Evolutionary conservation across 176 grass and related monocot species (phyloP).

Genomic region (Carex littledalei): DNA sequence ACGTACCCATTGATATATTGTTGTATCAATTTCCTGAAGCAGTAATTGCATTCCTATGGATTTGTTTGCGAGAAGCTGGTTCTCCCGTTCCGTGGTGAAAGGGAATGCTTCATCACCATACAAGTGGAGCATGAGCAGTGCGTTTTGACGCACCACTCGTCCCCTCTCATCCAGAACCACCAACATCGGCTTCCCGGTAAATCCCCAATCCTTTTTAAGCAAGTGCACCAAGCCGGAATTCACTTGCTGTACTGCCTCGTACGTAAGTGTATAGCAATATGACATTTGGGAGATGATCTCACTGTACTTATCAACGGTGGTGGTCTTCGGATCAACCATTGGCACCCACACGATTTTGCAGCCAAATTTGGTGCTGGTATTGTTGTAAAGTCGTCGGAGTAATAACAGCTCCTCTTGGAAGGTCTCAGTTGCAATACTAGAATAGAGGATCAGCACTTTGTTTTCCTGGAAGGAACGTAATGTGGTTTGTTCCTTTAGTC

Average conservation of each 20-base stretch:
- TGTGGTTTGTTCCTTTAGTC: neutral
- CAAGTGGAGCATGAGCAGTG: neutral
- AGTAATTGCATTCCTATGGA: neutral
- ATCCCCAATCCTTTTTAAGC: slow-evolving; percentile 8
- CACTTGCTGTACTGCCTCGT: neutral
- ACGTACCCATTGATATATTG: slow-evolving; percentile 1
- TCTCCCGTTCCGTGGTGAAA: neutral
- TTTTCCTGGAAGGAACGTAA: neutral
- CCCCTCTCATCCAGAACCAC: neutral
- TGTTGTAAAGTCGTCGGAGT: neutral
- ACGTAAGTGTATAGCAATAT: neutral
- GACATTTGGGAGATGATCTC: neutral
- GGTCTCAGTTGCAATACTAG: neutral
- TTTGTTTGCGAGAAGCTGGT: neutral
- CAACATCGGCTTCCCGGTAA: neutral
- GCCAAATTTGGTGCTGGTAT: neutral
- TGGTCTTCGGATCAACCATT: neutral
- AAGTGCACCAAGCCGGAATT: neutral
- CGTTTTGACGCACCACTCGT: neutral
- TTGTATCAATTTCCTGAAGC: neutral
- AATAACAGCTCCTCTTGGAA: neutral
- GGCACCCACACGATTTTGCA: slow-evolving; percentile 3
- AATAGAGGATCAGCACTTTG: slow-evolving; percentile 1
- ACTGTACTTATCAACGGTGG: neutral
- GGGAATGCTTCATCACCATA: slow-evolving; percentile 9